Base-by-base conservation (phyloP, 2,329 filamentous ascomycete species). In the Fusarium dlaminii region DNA sequence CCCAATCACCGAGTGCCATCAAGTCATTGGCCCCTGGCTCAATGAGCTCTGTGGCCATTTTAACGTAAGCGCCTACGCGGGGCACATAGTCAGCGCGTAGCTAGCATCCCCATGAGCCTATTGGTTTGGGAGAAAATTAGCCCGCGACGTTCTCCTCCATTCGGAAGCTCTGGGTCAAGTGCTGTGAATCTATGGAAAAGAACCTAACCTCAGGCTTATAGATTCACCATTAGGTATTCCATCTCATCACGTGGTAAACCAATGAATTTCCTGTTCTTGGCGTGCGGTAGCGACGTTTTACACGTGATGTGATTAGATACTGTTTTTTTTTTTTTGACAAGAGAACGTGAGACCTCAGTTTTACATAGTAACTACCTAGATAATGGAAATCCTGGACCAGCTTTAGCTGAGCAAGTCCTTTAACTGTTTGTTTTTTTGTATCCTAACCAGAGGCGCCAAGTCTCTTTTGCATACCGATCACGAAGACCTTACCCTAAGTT, bases 31-130 rank as follows among this genome's bases (percentile, higher is more conserved):
- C 37, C 45, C 57, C 56, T 37, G 65, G 48, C 29, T 30, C 60
- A 48, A 27, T 43, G 54, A 59, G 48, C 52, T 56, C 39, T 54
- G 49, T 63, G 64, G 64, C 46, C 62, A 48, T 37, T 46, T 54
- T 55, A 63, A 60, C 49, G 61, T 70, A 75, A 65, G 72, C 72
- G 72, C 72, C 58, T 57, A 63, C 72, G 64, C 60, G 72, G 72
- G 72, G 63, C 49, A 42, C 61, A 40, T 34, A 46, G 42, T 55
- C 56, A 59, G 72, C 72, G 72, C 72, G 61, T 73, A 73, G 39
- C 45, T 37, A 45, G 34, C 55, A 46, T 59, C 37, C 48, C 39
- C 32, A 17, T 29, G 13, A 69, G 54, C 61, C 58, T 34, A 75
- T 75, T 75, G 72, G 72, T 57, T 45, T 63, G 32, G 27, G 51